A percentile compares a stretch with the other conserved stretches of the same genome.
Conservation (phyloP, 2,329 filamentous ascomycete species). For the Plectosphaerella sp. region DNA sequence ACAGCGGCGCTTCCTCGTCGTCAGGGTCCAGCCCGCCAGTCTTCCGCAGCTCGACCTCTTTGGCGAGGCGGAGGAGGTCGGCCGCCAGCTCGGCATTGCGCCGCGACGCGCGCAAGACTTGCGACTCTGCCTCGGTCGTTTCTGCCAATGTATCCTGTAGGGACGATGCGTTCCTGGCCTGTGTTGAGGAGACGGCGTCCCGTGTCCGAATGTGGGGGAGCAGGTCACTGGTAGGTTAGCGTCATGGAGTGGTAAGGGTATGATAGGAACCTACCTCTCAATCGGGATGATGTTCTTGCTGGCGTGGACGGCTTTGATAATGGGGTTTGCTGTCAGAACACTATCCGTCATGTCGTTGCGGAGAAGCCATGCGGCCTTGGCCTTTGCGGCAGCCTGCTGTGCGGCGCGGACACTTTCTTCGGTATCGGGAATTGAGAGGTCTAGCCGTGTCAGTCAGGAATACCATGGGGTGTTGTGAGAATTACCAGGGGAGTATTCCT, state of each 20-base stretch:
- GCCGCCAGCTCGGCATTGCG: slow-evolving; percentile 60
- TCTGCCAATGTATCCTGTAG: slow-evolving; percentile 46
- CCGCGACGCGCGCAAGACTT: slow-evolving; percentile 50
- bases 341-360: slow-evolving; percentile 65
- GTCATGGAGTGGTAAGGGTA: neutral
- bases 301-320: slow-evolving; percentile 71
- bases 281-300: slow-evolving; percentile 58
- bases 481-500: slow-evolving; percentile 30
- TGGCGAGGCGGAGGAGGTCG: slow-evolving; percentile 59
- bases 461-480: neutral
- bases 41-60: slow-evolving; percentile 48
- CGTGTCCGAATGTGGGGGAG: slow-evolving; percentile 62
- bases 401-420: slow-evolving; percentile 40
- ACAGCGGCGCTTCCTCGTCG: slow-evolving; percentile 46
- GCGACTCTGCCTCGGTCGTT: slow-evolving; percentile 52
- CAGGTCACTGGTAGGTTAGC: slow-evolving; percentile 49
- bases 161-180: slow-evolving; percentile 55
- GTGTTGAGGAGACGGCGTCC: slow-evolving; percentile 59
- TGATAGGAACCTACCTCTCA: slow-evolving; percentile 55
- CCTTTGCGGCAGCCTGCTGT: slow-evolving; percentile 64
- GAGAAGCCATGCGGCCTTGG: slow-evolving; percentile 65
- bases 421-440: neutral
- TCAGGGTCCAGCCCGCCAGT: slow-evolving; percentile 50
- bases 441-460: neutral
- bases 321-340: slow-evolving; percentile 68